Evolutionary conservation across 345 rosid genomes (phyloP).

Genomic region (Geranium rotundifolium): DNA sequence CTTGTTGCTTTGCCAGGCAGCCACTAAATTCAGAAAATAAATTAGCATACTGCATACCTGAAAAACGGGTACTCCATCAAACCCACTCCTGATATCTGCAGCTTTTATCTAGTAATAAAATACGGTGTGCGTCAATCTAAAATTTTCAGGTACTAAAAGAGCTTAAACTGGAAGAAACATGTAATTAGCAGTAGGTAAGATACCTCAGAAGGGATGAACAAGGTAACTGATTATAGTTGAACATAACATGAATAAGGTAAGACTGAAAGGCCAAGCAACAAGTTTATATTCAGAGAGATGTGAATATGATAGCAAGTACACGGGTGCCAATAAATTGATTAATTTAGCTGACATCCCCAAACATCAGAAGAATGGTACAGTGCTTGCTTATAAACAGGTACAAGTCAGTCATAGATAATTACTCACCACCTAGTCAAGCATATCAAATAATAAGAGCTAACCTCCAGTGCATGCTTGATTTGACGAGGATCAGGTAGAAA

Average conservation of each 20-base stretch:
- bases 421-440: background rate
- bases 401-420: background rate
- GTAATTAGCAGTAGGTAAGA: background rate
- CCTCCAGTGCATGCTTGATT: constrained; percentile 88
- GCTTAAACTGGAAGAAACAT: background rate
- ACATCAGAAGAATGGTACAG: too few relatives aligned
- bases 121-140: constrained; percentile 7
- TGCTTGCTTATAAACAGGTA: background rate
- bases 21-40: background rate
- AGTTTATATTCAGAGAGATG: background rate
- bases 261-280: background rate
- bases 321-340: background rate
- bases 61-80: constrained; percentile 96
- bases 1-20: background rate
- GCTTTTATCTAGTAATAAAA: constrained; percentile 49
- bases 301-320: background rate
- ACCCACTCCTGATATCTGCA: constrained; percentile 38
- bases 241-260: background rate
- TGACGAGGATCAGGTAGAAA: constrained; percentile 92
- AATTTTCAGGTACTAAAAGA: background rate
- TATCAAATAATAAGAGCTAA: constrained; percentile 17
- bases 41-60: constrained; percentile 38
- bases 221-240: background rate
- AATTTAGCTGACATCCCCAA: background rate
- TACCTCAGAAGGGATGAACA: background rate